Evolutionary conservation across 2,329 filamentous ascomycete species (phyloP).

Genomic region (Penicillium sp.): DNA sequence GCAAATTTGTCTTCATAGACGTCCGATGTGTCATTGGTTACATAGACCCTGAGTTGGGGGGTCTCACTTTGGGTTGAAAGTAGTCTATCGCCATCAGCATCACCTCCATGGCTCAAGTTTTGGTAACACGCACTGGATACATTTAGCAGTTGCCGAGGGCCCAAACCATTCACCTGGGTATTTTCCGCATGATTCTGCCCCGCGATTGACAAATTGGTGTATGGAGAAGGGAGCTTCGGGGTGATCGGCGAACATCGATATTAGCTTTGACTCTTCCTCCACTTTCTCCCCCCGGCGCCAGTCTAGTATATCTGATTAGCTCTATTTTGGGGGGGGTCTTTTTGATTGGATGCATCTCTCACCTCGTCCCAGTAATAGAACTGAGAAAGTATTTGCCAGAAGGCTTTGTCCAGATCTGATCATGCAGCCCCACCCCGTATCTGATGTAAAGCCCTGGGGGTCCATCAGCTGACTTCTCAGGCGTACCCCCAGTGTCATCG

Average conservation of each 20-base stretch:
- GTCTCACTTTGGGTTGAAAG: slow-evolving; percentile 66
- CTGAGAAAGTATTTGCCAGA: slow-evolving; percentile 77
- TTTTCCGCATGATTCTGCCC: slow-evolving; percentile 83
- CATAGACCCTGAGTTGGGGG: slow-evolving; percentile 73
- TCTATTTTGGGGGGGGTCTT: not conserved
- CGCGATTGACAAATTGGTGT: slow-evolving; percentile 88
- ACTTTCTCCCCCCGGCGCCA: slow-evolving; percentile 68
- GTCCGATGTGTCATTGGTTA: slow-evolving; percentile 84
- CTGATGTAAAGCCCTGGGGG: slow-evolving; percentile 79
- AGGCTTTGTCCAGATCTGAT: slow-evolving; percentile 93
- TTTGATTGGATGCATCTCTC: not conserved
- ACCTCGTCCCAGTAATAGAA: slow-evolving; percentile 77
- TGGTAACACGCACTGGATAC: slow-evolving; percentile 71
- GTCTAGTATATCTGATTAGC: slow-evolving; percentile 49
- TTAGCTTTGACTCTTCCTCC: slow-evolving; percentile 66
- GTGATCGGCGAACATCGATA: slow-evolving; percentile 85
- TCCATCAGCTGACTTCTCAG: slow-evolving; percentile 78
- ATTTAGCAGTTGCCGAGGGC: slow-evolving; percentile 90
- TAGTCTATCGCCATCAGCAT: slow-evolving; percentile 55
- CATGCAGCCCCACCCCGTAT: slow-evolving; percentile 99
- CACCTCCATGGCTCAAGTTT: not conserved
- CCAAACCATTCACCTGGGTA: slow-evolving; percentile 98
- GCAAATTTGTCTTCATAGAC: slow-evolving; percentile 90
- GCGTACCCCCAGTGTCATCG: slow-evolving; percentile 80
- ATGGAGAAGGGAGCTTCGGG: slow-evolving; percentile 87